These are phyloP conservation scores for Ceriops zippeliana DNA, from an alignment of 345 rosid species.

Conservation along the genomic window DNA sequence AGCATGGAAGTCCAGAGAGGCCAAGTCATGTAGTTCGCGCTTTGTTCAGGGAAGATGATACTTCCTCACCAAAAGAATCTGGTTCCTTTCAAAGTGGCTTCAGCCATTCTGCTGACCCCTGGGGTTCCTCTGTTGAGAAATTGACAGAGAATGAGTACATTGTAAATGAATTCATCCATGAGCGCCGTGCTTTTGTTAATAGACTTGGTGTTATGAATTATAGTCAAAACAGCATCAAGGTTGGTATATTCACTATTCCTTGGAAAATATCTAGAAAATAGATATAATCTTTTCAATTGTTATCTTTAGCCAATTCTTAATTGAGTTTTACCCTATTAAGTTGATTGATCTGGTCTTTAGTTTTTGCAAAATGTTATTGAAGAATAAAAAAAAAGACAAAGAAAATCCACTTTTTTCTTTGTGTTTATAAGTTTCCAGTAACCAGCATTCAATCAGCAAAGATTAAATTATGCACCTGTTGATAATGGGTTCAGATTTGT, in stretches of 20 bases:
- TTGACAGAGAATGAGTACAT: constrained; percentile 67
- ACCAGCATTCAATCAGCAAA: no score
- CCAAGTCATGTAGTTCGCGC: constrained; percentile 51
- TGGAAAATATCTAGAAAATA: not conserved
- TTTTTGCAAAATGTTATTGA: no score
- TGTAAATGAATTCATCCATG: constrained; percentile 71
- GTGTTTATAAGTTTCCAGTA: no score
- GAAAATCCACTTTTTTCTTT: no score
- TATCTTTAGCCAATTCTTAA: no score
- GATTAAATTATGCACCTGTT: no score
- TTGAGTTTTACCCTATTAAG: no score
- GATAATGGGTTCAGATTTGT: no score
- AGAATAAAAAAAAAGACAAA: no score
- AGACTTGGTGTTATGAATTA: constrained; percentile 35
- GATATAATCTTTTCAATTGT: not conserved
- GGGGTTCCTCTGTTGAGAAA: constrained; percentile 24
- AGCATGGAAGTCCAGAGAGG: constrained; percentile 26
- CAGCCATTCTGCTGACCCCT: constrained; percentile 21
- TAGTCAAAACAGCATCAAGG: constrained; percentile 51
- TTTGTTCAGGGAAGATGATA: constrained; percentile 45
- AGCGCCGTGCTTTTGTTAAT: constrained; percentile 36
- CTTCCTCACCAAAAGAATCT: constrained; percentile 26
- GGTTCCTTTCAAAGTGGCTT: constrained; percentile 31
- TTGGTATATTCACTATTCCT: constrained; percentile 25
- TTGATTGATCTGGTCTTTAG: no score